A percentile compares a stretch with the other conserved stretches of the same genome.
phyloP scores from a whole-genome alignment of 176 grass and related monocot species.

The Ensete glaucum region DNA sequence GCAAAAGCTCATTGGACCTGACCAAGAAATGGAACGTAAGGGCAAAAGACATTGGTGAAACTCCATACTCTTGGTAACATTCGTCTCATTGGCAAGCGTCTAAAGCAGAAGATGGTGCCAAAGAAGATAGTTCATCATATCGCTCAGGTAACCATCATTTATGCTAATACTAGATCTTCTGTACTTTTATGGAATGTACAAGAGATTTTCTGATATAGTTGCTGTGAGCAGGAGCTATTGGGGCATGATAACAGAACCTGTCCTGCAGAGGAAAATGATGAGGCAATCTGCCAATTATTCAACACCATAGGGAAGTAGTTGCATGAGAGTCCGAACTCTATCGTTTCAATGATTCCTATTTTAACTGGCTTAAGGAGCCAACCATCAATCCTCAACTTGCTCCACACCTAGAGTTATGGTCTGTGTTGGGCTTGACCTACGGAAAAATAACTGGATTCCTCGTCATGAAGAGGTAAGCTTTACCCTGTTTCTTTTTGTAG shows the following conservation, averaged over 20 bases:
- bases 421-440: constrained; percentile 41
- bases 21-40: constrained; percentile 43
- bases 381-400: constrained; percentile 35
- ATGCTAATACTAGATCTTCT: background rate
- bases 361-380: constrained; percentile 44
- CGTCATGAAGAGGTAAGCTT: constrained; percentile 42
- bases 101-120: constrained; percentile 26
- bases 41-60: constrained; percentile 25
- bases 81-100: constrained; percentile 20
- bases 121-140: constrained; percentile 28
- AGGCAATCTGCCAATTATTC: constrained; percentile 60
- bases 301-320: constrained; percentile 49
- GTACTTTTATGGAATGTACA: background rate
- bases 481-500: background rate
- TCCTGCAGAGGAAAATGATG: constrained; percentile 61
- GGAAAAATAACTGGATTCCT: constrained; percentile 50
- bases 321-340: constrained; percentile 40
- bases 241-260: constrained; percentile 24
- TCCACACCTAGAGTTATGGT: constrained; percentile 42
- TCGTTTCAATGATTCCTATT: constrained; percentile 42
- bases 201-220: background rate
- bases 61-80: constrained; percentile 22
- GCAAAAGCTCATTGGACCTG: constrained; percentile 26
- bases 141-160: constrained; percentile 9
- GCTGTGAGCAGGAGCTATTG: constrained; percentile 4